A percentile compares a stretch with the other conserved stretches of the same genome.
These are phyloP conservation scores for Microdochium bolleyi DNA, from an alignment of 2,329 filamentous ascomycete species.

Conservation along the genomic window DNA sequence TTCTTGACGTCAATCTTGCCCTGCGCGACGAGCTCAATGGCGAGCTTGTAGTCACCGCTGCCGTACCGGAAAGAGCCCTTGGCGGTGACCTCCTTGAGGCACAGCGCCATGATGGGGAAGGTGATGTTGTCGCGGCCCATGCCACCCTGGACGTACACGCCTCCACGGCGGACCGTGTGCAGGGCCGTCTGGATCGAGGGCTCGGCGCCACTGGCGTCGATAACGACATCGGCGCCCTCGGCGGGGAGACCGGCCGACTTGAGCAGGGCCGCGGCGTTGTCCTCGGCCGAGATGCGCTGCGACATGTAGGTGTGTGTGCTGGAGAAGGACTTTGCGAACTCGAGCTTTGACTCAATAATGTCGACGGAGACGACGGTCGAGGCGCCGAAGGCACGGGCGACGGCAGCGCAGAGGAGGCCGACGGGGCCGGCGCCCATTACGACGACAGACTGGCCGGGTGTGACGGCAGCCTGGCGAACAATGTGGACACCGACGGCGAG, in stretches of 20 bases:
- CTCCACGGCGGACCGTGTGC: constrained; percentile 62
- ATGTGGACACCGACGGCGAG: constrained; percentile 83
- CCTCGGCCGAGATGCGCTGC: constrained; percentile 52
- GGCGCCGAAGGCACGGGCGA: constrained; percentile 80
- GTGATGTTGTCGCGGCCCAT: constrained; percentile 85
- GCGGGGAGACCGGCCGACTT: constrained; percentile 51
- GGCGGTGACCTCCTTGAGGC: constrained; percentile 79
- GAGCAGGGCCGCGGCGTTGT: constrained; percentile 66
- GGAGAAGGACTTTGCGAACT: constrained; percentile 67
- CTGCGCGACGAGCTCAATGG: constrained; percentile 65
- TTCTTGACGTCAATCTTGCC: constrained; percentile 76
- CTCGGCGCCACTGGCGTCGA: constrained; percentile 75
- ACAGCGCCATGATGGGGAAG: constrained; percentile 88
- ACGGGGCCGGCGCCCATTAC: constrained; percentile 86
- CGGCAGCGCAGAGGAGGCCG: constrained; percentile 78
- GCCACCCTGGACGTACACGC: constrained; percentile 76
- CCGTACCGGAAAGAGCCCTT: constrained; percentile 88
- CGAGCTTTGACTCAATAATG: constrained; percentile 70
- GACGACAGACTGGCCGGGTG: constrained; percentile 68
- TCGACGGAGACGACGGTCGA: constrained; percentile 79
- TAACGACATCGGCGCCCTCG: constrained; percentile 65
- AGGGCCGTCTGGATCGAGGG: constrained; percentile 69
- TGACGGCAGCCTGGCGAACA: constrained; percentile 62
- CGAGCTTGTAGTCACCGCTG: constrained; percentile 78
- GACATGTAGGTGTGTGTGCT: constrained; percentile 66